Evolutionary conservation across 345 rosid genomes (phyloP).

Genomic region (Nasturtium officinale): DNA sequence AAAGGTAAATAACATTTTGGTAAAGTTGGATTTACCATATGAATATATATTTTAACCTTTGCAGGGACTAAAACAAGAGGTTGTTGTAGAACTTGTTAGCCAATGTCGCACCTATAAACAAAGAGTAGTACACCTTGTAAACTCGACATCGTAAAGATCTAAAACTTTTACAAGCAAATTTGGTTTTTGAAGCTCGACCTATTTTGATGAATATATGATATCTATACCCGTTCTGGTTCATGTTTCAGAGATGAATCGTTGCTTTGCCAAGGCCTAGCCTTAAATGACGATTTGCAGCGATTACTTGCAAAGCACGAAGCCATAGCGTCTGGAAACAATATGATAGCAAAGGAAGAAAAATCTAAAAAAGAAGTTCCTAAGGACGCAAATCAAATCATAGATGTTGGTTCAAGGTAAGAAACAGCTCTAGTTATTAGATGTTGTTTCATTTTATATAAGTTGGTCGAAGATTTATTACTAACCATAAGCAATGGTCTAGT

Average conservation of each 20-base stretch:
- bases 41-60: background rate
- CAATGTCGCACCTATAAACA: constrained; percentile 96
- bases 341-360: constrained; percentile 44
- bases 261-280: constrained; percentile 83
- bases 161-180: background rate
- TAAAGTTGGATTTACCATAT: constrained; percentile 2
- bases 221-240: background rate
- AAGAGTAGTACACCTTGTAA: constrained; percentile 96
- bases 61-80: constrained; percentile 95
- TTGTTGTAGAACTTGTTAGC: constrained; percentile 86
- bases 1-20: background rate
- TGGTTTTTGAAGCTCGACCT: background rate
- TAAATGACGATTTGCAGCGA: constrained; percentile 95
- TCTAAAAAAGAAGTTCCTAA: constrained; percentile 48
- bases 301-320: constrained; percentile 86
- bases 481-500: constrained; percentile 5
- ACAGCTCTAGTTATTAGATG: background rate
- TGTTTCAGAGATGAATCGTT: constrained; percentile 84
- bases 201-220: background rate
- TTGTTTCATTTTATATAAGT: background rate
- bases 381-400: constrained; percentile 52
- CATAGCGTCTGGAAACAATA: constrained; percentile 66
- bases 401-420: constrained; percentile 45
- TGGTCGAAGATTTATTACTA: background rate
- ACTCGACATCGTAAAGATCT: constrained; percentile 83